These are phyloP conservation scores for Hymenoscyphus occultus DNA, from an alignment of 2,329 filamentous ascomycete genomes.

Conservation along the genomic window DNA sequence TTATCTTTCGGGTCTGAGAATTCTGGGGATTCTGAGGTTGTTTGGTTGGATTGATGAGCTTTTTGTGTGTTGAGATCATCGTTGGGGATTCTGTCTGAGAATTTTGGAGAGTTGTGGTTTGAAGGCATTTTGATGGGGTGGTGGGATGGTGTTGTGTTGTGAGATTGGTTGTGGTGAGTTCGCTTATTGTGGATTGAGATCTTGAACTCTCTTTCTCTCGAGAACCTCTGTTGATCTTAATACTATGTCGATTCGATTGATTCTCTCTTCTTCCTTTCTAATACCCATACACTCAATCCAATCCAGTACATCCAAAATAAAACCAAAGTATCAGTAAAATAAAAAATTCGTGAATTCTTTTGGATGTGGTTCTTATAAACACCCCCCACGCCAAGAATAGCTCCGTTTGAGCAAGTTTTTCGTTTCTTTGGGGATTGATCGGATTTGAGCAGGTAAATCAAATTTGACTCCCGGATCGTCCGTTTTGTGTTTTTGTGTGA, in stretches of 20 bases:
- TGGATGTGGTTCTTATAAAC: background rate
- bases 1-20: no score
- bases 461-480: background rate
- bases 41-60: background rate
- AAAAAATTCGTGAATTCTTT: no score
- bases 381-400: background rate
- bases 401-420: constrained; percentile 3
- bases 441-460: background rate
- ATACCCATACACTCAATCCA: no score
- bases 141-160: background rate
- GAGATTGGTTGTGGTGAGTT: background rate
- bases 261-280: no score
- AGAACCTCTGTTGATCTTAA: background rate
- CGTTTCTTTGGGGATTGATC: background rate
- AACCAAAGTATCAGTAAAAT: no score
- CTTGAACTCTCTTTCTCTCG: background rate
- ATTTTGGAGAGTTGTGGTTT: background rate
- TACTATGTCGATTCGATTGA: background rate
- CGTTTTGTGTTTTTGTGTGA: no score
- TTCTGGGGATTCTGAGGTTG: background rate
- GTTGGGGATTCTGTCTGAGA: no score
- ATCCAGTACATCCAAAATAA: background rate
- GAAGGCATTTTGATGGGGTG: background rate
- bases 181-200: background rate
- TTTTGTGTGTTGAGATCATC: no score